phyloP scores from a whole-genome alignment of 208 protist species.

The Leishmania mexicana region DNA sequence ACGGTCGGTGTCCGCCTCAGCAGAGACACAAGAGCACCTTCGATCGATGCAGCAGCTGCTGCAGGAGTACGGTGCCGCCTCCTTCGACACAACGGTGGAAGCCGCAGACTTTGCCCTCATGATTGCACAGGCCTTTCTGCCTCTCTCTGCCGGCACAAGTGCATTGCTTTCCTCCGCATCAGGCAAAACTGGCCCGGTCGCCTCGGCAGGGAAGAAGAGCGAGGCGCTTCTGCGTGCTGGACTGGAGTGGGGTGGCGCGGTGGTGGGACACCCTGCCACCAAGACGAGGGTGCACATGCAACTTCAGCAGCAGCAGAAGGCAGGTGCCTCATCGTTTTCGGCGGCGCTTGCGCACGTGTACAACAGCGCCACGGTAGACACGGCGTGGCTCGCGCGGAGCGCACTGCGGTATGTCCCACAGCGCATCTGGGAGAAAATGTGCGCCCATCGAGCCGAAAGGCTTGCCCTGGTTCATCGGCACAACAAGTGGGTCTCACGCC shows the following conservation, averaged over 20 bases:
- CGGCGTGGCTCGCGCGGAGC: constrained; percentile 50
- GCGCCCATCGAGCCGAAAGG: constrained; percentile 18
- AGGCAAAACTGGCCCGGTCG: neutral
- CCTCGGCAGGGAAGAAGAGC: constrained; percentile 8
- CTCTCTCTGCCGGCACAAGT: constrained; percentile 19
- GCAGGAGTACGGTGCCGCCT: constrained; percentile 43
- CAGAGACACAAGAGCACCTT: constrained; percentile 15
- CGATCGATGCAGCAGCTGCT: constrained; percentile 29
- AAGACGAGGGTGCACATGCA: constrained; percentile 29
- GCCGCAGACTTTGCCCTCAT: constrained; percentile 54
- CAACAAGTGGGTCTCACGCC: constrained; percentile 28
- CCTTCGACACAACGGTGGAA: constrained; percentile 62
- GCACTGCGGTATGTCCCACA: constrained; percentile 48
- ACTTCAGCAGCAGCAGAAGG: constrained; percentile 31
- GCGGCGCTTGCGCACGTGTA: constrained; percentile 20
- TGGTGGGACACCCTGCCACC: constrained; percentile 26
- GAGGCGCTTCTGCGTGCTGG: constrained; percentile 22
- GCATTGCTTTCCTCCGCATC: neutral
- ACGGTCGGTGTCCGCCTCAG: neutral
- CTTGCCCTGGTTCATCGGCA: constrained; percentile 24
- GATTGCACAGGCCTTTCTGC: constrained; percentile 60
- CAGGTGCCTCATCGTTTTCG: constrained; percentile 4
- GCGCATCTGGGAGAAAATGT: constrained; percentile 69
- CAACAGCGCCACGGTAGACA: constrained; percentile 77
- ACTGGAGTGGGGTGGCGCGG: constrained; percentile 34